Evolutionary conservation across 768 basidiomycete species (phyloP), one percentile per base, ranked within the genome.

Genomic region (Phlebiopsis flavidoalba): DNA sequence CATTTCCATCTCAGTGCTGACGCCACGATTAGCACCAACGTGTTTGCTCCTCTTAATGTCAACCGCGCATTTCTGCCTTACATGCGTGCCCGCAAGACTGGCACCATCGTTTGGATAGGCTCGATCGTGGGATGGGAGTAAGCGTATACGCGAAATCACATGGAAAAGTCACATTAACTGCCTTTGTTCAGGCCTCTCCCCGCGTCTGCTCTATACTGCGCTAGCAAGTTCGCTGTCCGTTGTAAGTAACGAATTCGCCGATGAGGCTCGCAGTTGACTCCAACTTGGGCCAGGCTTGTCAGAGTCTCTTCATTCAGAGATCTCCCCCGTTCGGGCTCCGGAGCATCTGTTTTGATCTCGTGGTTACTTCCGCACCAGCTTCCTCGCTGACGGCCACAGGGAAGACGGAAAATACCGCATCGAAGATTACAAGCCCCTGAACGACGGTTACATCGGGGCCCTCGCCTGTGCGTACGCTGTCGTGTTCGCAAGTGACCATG

Each of bases 41-140:
- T 81, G 0, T 79, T 81, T 65, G 79, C 79, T 7, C 74, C 71
- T 0, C 61, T 80, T 5, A 78, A 79, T 59, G 75, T 80, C 22
- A 66, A 74, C 7, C 69, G 78, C 21, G 80, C 80, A 0, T 76
- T 81, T 66, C 72, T 82, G 8, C 80, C 81, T 0, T 77, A 77
- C 65, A 76, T 83, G 77, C 71, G 81, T 12, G 71, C 73, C 54
- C 70, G 73, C 26, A 74, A 72, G 60, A 66, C 72, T 0, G 81
- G 81, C 1, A 79, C 76, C 0, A 66, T 83, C 14, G 66, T 80
- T 6, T 79, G 74, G 69, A 64, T 79, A 2, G 79, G 79, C 0
- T 83, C 81, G 21, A n/a, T 69, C 57, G 68, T 40, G 3, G 71
- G 70, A 12, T 67, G 66, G 64, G 22, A 19, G 63, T 66, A 26